Percentiles rank a stretch among this genome's conserved stretches.
Conservation (phyloP, 176 grass and related monocot genomes). For the Aegilops sharonensis region DNA sequence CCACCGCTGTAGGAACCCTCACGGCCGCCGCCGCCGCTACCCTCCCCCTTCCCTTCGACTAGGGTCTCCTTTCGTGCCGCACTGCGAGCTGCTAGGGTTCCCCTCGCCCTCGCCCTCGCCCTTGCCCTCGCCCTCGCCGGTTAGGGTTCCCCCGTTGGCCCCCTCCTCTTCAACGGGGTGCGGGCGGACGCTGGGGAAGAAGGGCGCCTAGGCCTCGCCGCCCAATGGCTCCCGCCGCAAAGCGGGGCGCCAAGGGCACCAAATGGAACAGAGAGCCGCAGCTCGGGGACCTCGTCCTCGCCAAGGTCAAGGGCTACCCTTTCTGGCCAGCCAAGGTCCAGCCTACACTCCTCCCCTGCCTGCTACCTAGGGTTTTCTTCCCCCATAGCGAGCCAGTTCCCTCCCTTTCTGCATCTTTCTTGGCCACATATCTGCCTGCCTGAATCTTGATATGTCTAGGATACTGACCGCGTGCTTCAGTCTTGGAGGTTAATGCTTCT, state of each 20-base stretch:
- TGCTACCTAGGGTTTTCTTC: conserved; percentile 28
- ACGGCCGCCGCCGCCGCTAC: not conserved
- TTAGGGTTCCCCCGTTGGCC: not conserved
- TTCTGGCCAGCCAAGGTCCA: conserved; percentile 86
- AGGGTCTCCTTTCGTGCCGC: conserved; percentile 5
- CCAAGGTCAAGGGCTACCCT: conserved; percentile 98
- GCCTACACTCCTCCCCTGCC: not conserved
- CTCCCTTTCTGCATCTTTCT: not conserved
- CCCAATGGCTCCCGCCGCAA: conserved; percentile 64
- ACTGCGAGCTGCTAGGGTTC: conserved; percentile 13
- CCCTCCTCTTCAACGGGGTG: not conserved
- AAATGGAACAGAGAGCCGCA: conserved; percentile 69
- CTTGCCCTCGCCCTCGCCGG: not conserved
- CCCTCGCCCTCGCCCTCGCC: not conserved
- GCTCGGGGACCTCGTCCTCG: conserved; percentile 87
- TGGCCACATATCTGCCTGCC: not conserved
- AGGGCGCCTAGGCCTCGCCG: conserved; percentile 23
- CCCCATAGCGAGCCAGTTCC: not conserved
- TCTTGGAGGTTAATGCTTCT: conserved; percentile 1
- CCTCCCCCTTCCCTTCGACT: conserved; percentile 3
- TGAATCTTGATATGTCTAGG: not conserved
- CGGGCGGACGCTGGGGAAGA: conserved; percentile 5
- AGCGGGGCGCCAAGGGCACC: conserved; percentile 55
- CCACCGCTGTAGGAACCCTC: conserved; percentile 1
- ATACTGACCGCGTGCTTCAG: not conserved